Evolutionary conservation across 768 basidiomycete genomes (phyloP), one percentile per base, ranked within the genome.

Genomic region (Psilocybe cyanescens): DNA sequence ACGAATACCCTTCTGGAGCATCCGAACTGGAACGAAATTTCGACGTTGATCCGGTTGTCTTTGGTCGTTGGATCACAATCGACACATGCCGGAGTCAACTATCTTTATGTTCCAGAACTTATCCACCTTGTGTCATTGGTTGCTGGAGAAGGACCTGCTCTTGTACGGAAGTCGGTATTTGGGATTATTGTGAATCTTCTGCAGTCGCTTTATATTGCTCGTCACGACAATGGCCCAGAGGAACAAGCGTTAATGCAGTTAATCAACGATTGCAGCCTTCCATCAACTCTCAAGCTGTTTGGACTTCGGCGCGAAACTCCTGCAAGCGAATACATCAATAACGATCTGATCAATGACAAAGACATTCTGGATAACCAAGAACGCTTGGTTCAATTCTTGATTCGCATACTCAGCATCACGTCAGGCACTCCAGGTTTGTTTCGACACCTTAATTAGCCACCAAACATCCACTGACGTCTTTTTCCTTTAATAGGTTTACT

Each of bases 21-120:
- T 70, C 76, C 83, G 2, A 86, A 88, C 62, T 94, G 92, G 90
- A 85, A 82, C 58, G 94, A 95, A 69, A 88, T 96, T 2, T 89
- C 92, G 0, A 89, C 89, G 1, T 78, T 96, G 39, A 80, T 90
- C 41, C 88, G 94, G 4, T 82, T 97, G n/a, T 80, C 84, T 45
- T 81, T 92, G 9, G 81, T 89, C 8, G 85, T 92, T 17, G 85
- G 88, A 54, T 88, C 91, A 63, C 85, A 88, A 50, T 81, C 86
- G 0, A 83, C 83, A 50, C 83, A 88, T 33, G 77, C 84, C 2
- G 80, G 82, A 11, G 86, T 89, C 62, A 86, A 84, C 55, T 91
- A 93, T 66, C 78, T 95, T 29, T 95, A 88, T 69, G 83, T 95
- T 3, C 91, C 95, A 0, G 95, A 97, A 71, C 79, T 92, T 33